Conservation (phyloP, 768 basidiomycete genomes). For the Trametopsis cervina region DNA sequence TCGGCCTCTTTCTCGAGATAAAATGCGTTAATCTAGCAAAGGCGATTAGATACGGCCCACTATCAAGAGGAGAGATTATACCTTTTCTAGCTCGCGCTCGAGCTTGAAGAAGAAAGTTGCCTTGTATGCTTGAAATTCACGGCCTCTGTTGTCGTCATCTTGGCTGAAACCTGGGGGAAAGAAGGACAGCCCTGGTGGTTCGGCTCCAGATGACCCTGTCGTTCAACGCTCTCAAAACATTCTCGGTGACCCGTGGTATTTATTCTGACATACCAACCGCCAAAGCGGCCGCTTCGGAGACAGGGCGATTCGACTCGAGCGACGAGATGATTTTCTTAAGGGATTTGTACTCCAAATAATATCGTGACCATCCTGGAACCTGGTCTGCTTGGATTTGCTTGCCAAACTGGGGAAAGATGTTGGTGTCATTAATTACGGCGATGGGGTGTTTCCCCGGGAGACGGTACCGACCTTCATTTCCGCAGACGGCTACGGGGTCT, state of each 20-base stretch:
- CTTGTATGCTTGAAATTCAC: conserved; percentile 90
- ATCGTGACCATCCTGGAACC: conserved; percentile 92
- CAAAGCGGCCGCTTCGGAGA: conserved; percentile 82
- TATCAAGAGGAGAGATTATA: conserved; percentile 23
- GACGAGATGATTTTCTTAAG: conserved; percentile 99
- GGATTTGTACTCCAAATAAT: conserved; percentile 98
- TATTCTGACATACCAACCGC: conserved; percentile 53
- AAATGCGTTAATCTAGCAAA: conserved; percentile 86
- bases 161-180: conserved; percentile 46
- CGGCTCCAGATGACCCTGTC: conserved; percentile 4
- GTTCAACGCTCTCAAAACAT: background rate
- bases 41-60: background rate
- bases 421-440: conserved; percentile 4
- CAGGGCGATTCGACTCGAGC: conserved; percentile 81
- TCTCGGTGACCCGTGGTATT: background rate
- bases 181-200: conserved; percentile 38
- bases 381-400: conserved; percentile 96
- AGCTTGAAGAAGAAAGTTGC: conserved; percentile 99
- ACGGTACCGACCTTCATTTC: conserved; percentile 27
- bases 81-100: conserved; percentile 96
- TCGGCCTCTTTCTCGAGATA: conserved; percentile 97
- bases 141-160: conserved; percentile 61
- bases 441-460: conserved; percentile 3
- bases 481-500: background rate
- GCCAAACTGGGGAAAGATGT: conserved; percentile 64